Base-by-base conservation (phyloP, 2,329 filamentous ascomycete species). In the Madurella fahalii region DNA sequence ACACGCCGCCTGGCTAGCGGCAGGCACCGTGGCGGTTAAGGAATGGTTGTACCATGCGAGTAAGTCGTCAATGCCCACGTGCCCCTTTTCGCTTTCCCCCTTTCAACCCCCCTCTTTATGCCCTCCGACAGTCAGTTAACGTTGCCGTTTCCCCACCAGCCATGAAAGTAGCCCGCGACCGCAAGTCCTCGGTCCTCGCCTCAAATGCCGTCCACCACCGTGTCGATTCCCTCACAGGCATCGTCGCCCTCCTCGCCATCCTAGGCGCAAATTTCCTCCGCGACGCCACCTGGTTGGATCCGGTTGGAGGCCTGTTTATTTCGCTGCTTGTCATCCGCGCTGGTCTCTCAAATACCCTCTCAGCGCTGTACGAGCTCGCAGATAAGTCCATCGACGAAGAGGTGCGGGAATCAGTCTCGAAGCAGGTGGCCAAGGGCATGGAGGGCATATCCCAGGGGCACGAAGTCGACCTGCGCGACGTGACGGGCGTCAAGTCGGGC, bases 1-100 rank as follows among this genome's bases (percentile, higher is more conserved):
- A 61, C 92, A 97, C 69, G 94, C 94, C 18, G 93, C 90, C 8
- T 99, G 94, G 94, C 75, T 99, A 56, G 93, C 94, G 37, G 87
- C 83, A 40, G 93, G 90, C 17, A 96, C 90, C 2, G 94, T 99
- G 54, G 72, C 90, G 25, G 77, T 97, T 65, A 99, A 99, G 74
- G 94, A 99, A 72, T 99, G 92, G 90, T 77, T 99, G 25, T 99
- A 97, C 69, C 86, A 88, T 76, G 90, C 93, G 60, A 99, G 93
- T 94, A 84, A 78, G 89, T 83, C 34, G 34, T 9, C 34, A 11
- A 37, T 15, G 34, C 13, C 34, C 34, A 15, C 9, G n/a, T 34
- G n/a, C 9, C 18, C n/a, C 25, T 7, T 25, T 25, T 37, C 31
- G 9, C 37, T 30, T 34, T 13, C 39, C 47, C 9, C 11, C 46